A percentile compares a stretch with the other conserved stretches of the same genome.
phyloP scores from a whole-genome alignment of 1,284 basidiomycete species.

The Cutaneotrichosporon mucoides region DNA sequence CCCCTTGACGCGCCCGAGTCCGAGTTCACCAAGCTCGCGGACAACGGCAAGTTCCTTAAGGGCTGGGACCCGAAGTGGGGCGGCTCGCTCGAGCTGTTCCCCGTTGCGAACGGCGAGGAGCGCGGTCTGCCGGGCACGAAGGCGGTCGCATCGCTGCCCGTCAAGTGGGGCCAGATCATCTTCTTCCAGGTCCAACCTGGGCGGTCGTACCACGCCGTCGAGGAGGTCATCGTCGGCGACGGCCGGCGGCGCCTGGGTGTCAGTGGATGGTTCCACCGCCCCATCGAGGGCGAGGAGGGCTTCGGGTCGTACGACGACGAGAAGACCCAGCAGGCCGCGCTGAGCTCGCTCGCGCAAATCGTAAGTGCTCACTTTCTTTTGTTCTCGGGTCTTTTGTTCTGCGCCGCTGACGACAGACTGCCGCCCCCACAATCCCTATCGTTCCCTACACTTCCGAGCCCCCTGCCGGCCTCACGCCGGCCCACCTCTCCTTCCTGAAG shows the following conservation, averaged over 20 bases:
- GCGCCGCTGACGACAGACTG: conserved; percentile 54
- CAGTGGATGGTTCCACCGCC: conserved; percentile 95
- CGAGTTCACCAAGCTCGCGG: conserved; percentile 25
- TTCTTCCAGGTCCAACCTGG: conserved; percentile 80
- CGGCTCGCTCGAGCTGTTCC: conserved; percentile 94
- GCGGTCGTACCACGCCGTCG: conserved; percentile 92
- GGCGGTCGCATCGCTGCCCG: conserved; percentile 37
- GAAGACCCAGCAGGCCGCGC: conserved; percentile 69
- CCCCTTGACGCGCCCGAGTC: conserved; percentile 53
- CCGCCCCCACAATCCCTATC: conserved; percentile 53
- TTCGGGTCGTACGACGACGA: conserved; percentile 60
- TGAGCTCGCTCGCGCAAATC: conserved; percentile 49
- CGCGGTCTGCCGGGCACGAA: conserved; percentile 45
- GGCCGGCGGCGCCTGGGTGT: conserved; percentile 75
- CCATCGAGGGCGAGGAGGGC: conserved; percentile 85
- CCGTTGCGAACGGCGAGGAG: conserved; percentile 51
- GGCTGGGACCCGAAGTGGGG: conserved; percentile 79
- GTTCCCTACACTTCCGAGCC: conserved; percentile 40
- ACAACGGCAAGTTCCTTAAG: conserved; percentile 46
- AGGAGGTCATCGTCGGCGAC: conserved; percentile 85
- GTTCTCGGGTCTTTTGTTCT: not conserved
- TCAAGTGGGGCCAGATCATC: conserved; percentile 91
- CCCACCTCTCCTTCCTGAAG: conserved; percentile 65
- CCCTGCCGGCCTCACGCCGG: conserved; percentile 57
- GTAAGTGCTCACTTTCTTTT: conserved; percentile 17